A percentile compares a stretch with the other conserved stretches of the same genome.
Evolutionary conservation across 169 alveolate genomes (phyloP).

Genomic region (Plasmodium gallinaceum): DNA sequence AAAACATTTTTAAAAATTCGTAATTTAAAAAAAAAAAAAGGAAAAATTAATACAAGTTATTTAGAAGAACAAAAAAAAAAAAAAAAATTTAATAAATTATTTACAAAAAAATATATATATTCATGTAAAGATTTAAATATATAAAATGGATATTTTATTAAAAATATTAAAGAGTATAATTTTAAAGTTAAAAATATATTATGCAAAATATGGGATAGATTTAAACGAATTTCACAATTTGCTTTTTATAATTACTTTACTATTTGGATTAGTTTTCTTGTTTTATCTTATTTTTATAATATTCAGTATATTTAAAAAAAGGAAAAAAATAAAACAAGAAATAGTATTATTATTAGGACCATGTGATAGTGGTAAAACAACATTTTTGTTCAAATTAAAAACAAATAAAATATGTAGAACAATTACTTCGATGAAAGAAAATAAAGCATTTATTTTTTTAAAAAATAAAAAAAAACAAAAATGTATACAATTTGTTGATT

Average conservation of each 20-base stretch:
- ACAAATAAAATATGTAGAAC: slow-evolving; percentile 65
- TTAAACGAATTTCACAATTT: slow-evolving; percentile 66
- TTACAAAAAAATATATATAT: not conserved
- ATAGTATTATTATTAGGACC: slow-evolving; percentile 64
- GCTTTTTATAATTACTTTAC: slow-evolving; percentile 22
- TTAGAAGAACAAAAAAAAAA: too few species aligned
- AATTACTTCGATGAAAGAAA: slow-evolving; percentile 70
- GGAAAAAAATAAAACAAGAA: slow-evolving; percentile 23
- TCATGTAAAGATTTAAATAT: not conserved
- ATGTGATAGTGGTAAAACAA: slow-evolving; percentile 74
- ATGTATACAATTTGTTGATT: slow-evolving; percentile 62
- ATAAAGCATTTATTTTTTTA: slow-evolving; percentile 37
- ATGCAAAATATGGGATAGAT: slow-evolving; percentile 52
- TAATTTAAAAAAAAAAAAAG: too few species aligned
- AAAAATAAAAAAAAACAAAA: slow-evolving; percentile 38
- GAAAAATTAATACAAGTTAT: too few species aligned
- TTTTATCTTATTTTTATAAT: slow-evolving; percentile 43
- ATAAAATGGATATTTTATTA: slow-evolving; percentile 31
- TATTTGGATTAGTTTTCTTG: slow-evolving; percentile 34
- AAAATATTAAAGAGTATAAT: slow-evolving; percentile 13
- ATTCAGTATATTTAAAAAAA: slow-evolving; percentile 33
- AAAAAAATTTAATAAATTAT: too few species aligned
- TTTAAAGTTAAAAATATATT: slow-evolving; percentile 9
- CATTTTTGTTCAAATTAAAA: slow-evolving; percentile 44
- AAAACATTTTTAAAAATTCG: too few species aligned